These are phyloP conservation scores for Dimargaris xerosporica DNA, from an alignment of 192 early-diverging fungal species.

Conservation along the genomic window DNA sequence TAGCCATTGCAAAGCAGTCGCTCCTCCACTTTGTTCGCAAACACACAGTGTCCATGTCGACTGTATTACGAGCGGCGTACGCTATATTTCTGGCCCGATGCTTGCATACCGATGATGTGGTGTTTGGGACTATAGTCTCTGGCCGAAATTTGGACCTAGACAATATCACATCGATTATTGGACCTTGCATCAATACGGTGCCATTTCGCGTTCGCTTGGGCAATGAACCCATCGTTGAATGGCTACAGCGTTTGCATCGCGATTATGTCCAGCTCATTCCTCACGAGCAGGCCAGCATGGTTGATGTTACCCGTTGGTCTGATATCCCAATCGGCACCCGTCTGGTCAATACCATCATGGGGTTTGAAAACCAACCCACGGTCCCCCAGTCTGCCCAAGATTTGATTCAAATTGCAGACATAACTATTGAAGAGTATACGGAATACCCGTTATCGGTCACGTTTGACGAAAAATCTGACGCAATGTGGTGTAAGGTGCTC, in stretches of 20 bases:
- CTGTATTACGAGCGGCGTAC: slow-evolving; percentile 3
- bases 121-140: not conserved
- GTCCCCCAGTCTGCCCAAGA: not conserved
- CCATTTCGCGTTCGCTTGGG: not conserved
- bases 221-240: not conserved
- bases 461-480: not conserved
- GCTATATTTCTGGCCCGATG: not conserved
- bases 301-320: not conserved
- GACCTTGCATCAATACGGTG: slow-evolving; percentile 8
- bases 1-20: not conserved
- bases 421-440: not conserved
- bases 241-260: slow-evolving; percentile 1
- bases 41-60: not conserved
- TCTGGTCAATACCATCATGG: not conserved
- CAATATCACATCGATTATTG: not conserved
- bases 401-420: not conserved
- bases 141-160: slow-evolving; percentile 4
- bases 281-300: not conserved
- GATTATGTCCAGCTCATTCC: not conserved
- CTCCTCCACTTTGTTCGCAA: not conserved
- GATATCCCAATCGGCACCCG: not conserved
- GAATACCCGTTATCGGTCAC: not conserved
- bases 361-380: not conserved
- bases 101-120: not conserved
- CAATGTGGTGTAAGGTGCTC: not conserved